Evolutionary conservation across 2,329 filamentous ascomycete genomes (phyloP).

Genomic region (Sphaerulina musiva): DNA sequence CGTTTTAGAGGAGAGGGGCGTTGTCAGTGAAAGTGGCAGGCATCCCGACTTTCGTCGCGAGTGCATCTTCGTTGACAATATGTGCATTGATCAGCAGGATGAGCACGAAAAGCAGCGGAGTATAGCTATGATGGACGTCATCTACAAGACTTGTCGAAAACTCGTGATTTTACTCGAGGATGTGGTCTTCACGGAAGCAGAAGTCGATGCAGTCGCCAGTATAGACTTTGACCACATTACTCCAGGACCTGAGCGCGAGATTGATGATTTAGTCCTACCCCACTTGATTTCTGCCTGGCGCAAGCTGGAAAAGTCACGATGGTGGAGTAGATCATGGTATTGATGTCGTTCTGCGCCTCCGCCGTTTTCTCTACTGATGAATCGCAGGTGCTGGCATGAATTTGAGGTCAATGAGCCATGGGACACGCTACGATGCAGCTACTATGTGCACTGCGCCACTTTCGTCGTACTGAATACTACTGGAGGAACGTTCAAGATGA

Average conservation of each 20-base stretch:
- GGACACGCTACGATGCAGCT: constrained; percentile 2
- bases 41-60: neutral
- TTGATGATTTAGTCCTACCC: neutral
- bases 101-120: neutral
- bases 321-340: constrained; percentile 1
- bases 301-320: constrained; percentile 1
- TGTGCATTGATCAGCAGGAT: neutral
- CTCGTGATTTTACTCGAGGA: neutral
- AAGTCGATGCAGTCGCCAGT: neutral
- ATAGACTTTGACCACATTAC: neutral
- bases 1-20: constrained; percentile 1
- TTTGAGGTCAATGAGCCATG: constrained; percentile 3
- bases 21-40: neutral
- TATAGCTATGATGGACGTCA: neutral
- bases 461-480: neutral
- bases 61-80: neutral
- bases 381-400: neutral
- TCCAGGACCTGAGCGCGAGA: neutral
- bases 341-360: neutral
- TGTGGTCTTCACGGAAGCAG: neutral
- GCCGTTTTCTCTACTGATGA: neutral
- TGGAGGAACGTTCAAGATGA: neutral
- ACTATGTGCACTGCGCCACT: constrained; percentile 1
- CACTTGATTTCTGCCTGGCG: constrained; percentile 1
- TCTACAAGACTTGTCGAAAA: neutral